Conservation (phyloP, 352 stramenopile genomes). For the Phytopythium ostracodes region DNA sequence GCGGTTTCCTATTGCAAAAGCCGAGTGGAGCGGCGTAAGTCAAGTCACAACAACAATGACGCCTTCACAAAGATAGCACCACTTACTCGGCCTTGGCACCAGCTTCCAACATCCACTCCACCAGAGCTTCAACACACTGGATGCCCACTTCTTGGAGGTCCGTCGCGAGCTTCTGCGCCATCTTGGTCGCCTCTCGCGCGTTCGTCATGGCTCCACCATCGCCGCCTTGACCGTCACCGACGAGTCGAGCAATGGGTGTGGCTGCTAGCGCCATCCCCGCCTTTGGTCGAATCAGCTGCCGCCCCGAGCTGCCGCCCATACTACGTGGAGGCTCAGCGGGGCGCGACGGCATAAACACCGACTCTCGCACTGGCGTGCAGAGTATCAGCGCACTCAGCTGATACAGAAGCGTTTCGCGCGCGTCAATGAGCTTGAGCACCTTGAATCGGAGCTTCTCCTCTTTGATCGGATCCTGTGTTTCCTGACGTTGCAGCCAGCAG, state of each 20-base stretch:
- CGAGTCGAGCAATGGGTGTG: slow-evolving; percentile 16
- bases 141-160: slow-evolving; percentile 64
- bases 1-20: slow-evolving; percentile 35
- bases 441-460: slow-evolving; percentile 74
- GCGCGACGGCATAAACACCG: slow-evolving; percentile 45
- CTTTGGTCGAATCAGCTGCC: slow-evolving; percentile 39
- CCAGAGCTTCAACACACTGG: slow-evolving; percentile 69
- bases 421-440: slow-evolving; percentile 60
- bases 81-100: slow-evolving; percentile 65
- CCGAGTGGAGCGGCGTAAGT: neutral
- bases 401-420: slow-evolving; percentile 62
- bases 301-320: slow-evolving; percentile 9
- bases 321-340: slow-evolving; percentile 23
- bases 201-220: slow-evolving; percentile 50
- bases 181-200: slow-evolving; percentile 55
- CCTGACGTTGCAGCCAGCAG: slow-evolving; percentile 9
- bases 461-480: slow-evolving; percentile 30
- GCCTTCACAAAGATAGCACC: neutral
- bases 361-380: slow-evolving; percentile 58
- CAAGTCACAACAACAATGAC: neutral
- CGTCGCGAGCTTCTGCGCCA: slow-evolving; percentile 61
- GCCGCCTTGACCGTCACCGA: slow-evolving; percentile 1
- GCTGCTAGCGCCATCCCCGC: slow-evolving; percentile 35
- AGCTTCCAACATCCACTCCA: slow-evolving; percentile 80
- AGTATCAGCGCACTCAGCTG: slow-evolving; percentile 68